These are phyloP conservation scores for Triticum dicoccoides DNA, from an alignment of 176 grass and related monocot genomes.

Conservation along the genomic window DNA sequence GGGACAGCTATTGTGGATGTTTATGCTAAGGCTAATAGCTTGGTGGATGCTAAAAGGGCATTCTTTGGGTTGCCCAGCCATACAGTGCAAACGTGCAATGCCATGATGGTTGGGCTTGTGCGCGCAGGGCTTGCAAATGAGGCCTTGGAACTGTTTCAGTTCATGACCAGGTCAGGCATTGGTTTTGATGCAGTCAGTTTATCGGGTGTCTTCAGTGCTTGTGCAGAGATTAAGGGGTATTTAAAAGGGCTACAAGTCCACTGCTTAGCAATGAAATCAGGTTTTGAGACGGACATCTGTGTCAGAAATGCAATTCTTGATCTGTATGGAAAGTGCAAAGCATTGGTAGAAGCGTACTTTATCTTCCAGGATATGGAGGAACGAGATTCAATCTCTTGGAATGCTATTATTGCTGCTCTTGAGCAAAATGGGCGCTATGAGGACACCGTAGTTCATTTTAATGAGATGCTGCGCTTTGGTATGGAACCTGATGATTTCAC, in stretches of 20 bases:
- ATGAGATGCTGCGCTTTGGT: slow-evolving; percentile 61
- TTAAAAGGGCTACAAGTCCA: slow-evolving; percentile 66
- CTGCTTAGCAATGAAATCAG: slow-evolving; percentile 63
- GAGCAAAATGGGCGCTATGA: slow-evolving; percentile 69
- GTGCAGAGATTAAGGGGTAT: slow-evolving; percentile 60
- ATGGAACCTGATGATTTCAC: slow-evolving; percentile 86
- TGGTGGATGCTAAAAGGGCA: slow-evolving; percentile 61
- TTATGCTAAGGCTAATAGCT: slow-evolving; percentile 64
- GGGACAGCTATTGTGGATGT: slow-evolving; percentile 85
- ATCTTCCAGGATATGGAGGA: slow-evolving; percentile 69
- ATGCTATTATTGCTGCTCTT: slow-evolving; percentile 70
- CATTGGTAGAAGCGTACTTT: slow-evolving; percentile 51
- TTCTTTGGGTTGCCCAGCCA: slow-evolving; percentile 59
- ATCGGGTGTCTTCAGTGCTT: slow-evolving; percentile 72
- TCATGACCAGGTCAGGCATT: slow-evolving; percentile 51
- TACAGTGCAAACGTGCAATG: slow-evolving; percentile 67
- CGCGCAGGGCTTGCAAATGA: slow-evolving; percentile 47
- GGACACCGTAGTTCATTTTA: slow-evolving; percentile 59
- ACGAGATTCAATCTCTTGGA: slow-evolving; percentile 87
- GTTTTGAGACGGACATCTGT: slow-evolving; percentile 54
- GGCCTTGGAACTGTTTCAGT: slow-evolving; percentile 58
- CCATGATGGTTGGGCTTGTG: slow-evolving; percentile 81
- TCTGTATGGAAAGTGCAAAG: slow-evolving; percentile 92
- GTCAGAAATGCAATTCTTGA: slow-evolving; percentile 73
- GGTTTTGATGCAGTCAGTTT: slow-evolving; percentile 69